These are phyloP conservation scores for Baeospora myosura DNA, from an alignment of 1,284 basidiomycete species.

Conservation along the genomic window DNA sequence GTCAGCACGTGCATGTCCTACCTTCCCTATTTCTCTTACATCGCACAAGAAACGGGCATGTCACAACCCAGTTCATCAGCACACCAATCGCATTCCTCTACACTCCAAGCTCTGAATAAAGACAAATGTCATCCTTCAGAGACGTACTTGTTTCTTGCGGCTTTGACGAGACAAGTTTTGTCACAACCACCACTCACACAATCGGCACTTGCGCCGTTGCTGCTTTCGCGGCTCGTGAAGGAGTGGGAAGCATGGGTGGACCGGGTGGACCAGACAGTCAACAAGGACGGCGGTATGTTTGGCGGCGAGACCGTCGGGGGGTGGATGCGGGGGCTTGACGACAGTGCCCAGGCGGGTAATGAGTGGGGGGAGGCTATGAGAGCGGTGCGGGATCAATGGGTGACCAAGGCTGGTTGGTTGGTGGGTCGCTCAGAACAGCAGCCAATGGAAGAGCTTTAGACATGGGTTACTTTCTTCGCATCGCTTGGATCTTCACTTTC, in stretches of 20 bases:
- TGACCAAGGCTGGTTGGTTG: conserved; percentile 69
- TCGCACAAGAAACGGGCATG: conserved; percentile 22
- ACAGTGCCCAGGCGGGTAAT: conserved; percentile 42
- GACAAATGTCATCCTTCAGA: conserved; percentile 64
- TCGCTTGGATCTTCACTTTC: background rate
- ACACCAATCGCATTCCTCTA: conserved; percentile 12
- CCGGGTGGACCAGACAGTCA: conserved; percentile 58
- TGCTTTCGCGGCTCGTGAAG: conserved; percentile 53
- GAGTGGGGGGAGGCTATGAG: conserved; percentile 48
- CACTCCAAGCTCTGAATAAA: conserved; percentile 44
- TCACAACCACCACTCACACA: conserved; percentile 61
- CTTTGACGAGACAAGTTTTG: conserved; percentile 60
- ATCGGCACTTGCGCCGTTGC: conserved; percentile 43
- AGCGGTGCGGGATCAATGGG: conserved; percentile 61
- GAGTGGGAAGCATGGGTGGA: conserved; percentile 78
- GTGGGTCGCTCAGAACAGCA: conserved; percentile 41
- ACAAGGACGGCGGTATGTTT: conserved; percentile 72
- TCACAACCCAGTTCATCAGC: conserved; percentile 14
- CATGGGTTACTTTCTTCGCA: background rate
- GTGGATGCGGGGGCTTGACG: conserved; percentile 65
- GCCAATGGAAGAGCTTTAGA: background rate
- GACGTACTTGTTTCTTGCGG: conserved; percentile 61
- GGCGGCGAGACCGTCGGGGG: conserved; percentile 55
- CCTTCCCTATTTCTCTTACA: conserved; percentile 72
- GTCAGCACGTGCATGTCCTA: conserved; percentile 69